These are phyloP conservation scores for Amaranthus palmeri DNA, from an alignment of 148 eudicot species.

Conservation along the genomic window DNA sequence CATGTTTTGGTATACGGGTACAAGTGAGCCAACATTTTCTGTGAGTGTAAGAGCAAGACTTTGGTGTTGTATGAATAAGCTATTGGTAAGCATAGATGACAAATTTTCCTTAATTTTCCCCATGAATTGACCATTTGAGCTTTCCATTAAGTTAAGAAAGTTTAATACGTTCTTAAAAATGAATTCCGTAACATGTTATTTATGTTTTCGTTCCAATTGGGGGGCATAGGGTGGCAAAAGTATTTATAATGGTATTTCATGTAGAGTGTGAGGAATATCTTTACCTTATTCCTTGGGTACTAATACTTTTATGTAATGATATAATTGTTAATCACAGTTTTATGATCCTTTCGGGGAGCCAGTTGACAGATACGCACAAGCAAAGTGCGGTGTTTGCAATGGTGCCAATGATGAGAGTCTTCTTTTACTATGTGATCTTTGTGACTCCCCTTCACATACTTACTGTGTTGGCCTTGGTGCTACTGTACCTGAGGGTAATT, in stretches of 20 bases:
- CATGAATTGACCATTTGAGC: background rate
- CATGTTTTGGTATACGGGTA: too few species aligned
- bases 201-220: too few species aligned
- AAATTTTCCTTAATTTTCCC: background rate
- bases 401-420: constrained; percentile 50
- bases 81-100: constrained; percentile 5
- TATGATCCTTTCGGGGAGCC: constrained; percentile 50
- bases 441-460: constrained; percentile 72
- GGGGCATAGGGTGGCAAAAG: background rate
- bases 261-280: constrained; percentile 5
- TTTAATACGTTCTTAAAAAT: too few species aligned
- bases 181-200: too few species aligned
- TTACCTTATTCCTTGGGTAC: background rate
- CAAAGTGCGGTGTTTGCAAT: constrained; percentile 52
- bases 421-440: constrained; percentile 79
- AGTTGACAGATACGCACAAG: constrained; percentile 49
- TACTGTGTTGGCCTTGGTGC: constrained; percentile 82
- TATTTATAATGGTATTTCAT: background rate
- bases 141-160: background rate
- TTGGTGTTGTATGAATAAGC: background rate
- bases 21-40: too few species aligned
- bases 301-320: background rate
- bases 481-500: constrained; percentile 87
- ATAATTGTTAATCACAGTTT: constrained; percentile 35
- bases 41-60: background rate